Percentiles rank a stretch among this genome's conserved stretches.
These are phyloP conservation scores for Nannochloropsis salina DNA, from an alignment of 108 stramenopile species.

Conservation along the genomic window DNA sequence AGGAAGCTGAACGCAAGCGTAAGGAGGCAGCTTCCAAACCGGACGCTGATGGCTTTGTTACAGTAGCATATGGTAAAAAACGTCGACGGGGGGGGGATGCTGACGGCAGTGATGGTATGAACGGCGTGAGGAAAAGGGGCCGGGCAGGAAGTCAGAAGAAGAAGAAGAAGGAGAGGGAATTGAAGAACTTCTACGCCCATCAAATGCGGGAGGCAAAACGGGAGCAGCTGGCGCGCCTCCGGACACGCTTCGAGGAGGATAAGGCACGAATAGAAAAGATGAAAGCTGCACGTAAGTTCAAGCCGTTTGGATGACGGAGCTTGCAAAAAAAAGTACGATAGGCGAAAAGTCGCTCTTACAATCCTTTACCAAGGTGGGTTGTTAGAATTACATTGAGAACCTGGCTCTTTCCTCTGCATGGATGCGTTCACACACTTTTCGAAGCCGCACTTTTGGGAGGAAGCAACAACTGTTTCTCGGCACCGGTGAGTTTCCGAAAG, in stretches of 20 bases:
- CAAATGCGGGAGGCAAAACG: constrained; percentile 50
- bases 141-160: constrained; percentile 24
- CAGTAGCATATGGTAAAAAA: constrained; percentile 49
- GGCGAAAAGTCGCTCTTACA: too few relatives aligned
- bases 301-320: constrained; percentile 35
- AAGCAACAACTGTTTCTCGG: neutral
- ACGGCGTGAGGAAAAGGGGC: neutral
- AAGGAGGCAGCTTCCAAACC: neutral
- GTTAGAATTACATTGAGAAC: too few relatives aligned
- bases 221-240: constrained; percentile 42
- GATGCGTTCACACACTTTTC: too few relatives aligned
- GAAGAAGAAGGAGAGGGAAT: constrained; percentile 39
- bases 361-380: too few relatives aligned
- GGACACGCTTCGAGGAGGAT: constrained; percentile 46
- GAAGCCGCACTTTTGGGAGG: neutral
- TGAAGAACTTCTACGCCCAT: constrained; percentile 38
- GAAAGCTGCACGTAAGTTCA: constrained; percentile 49
- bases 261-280: constrained; percentile 45
- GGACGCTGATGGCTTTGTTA: constrained; percentile 48
- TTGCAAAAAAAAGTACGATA: too few relatives aligned
- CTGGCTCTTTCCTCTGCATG: too few relatives aligned
- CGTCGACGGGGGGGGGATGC: neutral
- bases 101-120: neutral
- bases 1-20: constrained; percentile 28
- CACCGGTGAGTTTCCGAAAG: neutral